Base-by-base conservation (phyloP, 768 basidiomycete genomes). In the Leucocoprinus birnbaumii region DNA sequence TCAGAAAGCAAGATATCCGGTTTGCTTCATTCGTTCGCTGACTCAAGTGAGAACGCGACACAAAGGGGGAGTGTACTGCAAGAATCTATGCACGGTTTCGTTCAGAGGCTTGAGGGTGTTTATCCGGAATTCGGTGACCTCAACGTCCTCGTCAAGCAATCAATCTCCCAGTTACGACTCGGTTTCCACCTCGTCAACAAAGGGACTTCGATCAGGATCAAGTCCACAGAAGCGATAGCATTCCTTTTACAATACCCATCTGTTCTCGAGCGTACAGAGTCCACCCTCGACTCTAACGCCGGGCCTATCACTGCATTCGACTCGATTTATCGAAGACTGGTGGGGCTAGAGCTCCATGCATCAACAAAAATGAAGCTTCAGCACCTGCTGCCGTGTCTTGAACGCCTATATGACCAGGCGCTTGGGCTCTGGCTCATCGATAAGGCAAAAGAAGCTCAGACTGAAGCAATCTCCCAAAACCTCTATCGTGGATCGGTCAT, bases 381-480 rank as follows among this genome's bases (percentile, higher is more conserved):
- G 34, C 41, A 65, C 4, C 62, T 65, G 26, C 58, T 82, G 11
- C 53, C 59, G 11, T 34, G 67, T 5, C 55, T 94, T 26, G 76
- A 80, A 50, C 68, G 62, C 5, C 67, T 76, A 10, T 94, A 90
- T 61, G 86, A 89, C 50, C 87, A 87, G 63, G 75, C 84, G 2
- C 77, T 85, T 43, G 77, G 84, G n/a, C 77, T 96, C 19, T 98
- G 96, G 96, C 75, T 84, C 41, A 83, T 87, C 41, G 90, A 97
- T 60, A 83, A 84, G 22, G 82, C 85, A 26, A 85, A 82, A 60
- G 84, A 85, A 56, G 79, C 81, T 35, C 79, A 89, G 58, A 75
- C 70, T n/a, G 80, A 82, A 27, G 77, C 80, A 22, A 83, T 82
- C 11, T 80, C 85, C 0, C 81, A 80, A 24, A 87, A 89, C 19